phyloP scores from a whole-genome alignment of 306 rosid genomes.

The Hylodesmum podocarpum region DNA sequence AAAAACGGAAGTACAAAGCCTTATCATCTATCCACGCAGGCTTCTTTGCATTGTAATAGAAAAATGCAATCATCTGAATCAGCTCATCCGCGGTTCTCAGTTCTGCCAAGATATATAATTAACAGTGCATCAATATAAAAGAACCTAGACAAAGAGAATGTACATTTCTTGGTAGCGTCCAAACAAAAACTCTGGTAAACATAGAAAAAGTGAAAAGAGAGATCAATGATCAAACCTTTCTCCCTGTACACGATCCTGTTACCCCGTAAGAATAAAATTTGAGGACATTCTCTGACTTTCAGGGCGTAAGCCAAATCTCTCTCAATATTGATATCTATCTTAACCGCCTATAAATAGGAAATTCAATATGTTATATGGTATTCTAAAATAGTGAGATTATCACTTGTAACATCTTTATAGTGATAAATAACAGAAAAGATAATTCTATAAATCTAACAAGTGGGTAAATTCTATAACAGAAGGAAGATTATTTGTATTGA shows the following conservation, averaged over 20 bases:
- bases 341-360: slow-evolving; percentile 57
- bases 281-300: slow-evolving; percentile 77
- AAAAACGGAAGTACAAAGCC: slow-evolving; percentile 44
- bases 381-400: background rate
- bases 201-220: slow-evolving; percentile 1
- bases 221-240: slow-evolving; percentile 64
- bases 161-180: slow-evolving; percentile 5
- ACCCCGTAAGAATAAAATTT: slow-evolving; percentile 77
- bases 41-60: slow-evolving; percentile 89
- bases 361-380: slow-evolving; percentile 18
- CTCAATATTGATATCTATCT: slow-evolving; percentile 87
- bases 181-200: slow-evolving; percentile 18
- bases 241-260: slow-evolving; percentile 78
- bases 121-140: background rate
- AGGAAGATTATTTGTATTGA: background rate
- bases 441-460: background rate
- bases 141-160: slow-evolving; percentile 1
- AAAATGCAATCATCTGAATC: slow-evolving; percentile 91
- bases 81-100: slow-evolving; percentile 67
- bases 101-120: slow-evolving; percentile 42
- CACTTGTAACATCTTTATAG: background rate
- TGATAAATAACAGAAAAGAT: slow-evolving; percentile 3
- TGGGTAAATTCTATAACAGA: background rate
- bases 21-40: slow-evolving; percentile 80
- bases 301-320: slow-evolving; percentile 90